A percentile compares a stretch with the other conserved stretches of the same genome.
Evolutionary conservation across 164 flowering plant genomes (phyloP).

Genomic region (Nymphaea thermarum): DNA sequence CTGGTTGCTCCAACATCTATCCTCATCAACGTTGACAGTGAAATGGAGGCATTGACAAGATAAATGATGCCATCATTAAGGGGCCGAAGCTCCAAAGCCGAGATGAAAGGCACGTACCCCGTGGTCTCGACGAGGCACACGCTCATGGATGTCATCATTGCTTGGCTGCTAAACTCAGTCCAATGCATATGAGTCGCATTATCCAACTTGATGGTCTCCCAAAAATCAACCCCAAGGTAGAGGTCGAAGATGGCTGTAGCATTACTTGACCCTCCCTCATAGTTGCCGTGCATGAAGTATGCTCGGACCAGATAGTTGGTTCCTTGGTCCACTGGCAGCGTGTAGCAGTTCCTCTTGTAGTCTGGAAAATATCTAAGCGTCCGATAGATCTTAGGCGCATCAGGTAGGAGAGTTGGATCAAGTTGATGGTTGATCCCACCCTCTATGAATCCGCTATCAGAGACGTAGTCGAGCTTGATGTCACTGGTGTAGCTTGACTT

Average conservation of each 20-base stretch:
- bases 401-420: too few species aligned
- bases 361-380: background rate
- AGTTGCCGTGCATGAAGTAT: constrained; percentile 8
- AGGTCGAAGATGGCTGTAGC: constrained; percentile 25
- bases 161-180: constrained; percentile 19
- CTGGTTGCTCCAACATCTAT: too few species aligned
- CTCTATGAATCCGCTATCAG: too few species aligned
- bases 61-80: too few species aligned
- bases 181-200: background rate
- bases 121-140: constrained; percentile 34
- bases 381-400: background rate
- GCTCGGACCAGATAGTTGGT: background rate
- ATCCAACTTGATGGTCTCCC: constrained; percentile 17
- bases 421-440: too few species aligned
- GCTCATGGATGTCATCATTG: constrained; percentile 6
- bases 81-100: constrained; percentile 29
- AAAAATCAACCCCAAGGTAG: constrained; percentile 19
- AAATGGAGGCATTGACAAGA: too few species aligned
- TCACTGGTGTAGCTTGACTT: too few species aligned
- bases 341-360: constrained; percentile 1
- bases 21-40: too few species aligned
- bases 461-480: too few species aligned
- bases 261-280: constrained; percentile 8
- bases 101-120: constrained; percentile 29
- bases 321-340: background rate